phyloP scores from a whole-genome alignment of 768 basidiomycete genomes.

The Russula sp. region DNA sequence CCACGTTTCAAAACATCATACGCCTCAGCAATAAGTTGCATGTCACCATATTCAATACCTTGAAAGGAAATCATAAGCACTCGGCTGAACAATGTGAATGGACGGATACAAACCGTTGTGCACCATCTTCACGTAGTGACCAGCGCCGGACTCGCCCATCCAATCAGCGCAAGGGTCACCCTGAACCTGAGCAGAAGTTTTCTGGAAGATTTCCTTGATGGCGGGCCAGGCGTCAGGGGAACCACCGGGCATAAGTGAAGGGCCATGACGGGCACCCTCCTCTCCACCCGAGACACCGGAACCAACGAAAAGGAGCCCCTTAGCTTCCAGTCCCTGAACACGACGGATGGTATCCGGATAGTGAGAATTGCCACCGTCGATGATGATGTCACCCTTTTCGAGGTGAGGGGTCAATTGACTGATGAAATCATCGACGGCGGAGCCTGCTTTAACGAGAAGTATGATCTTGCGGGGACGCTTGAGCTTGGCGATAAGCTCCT shows the following conservation, averaged over 20 bases:
- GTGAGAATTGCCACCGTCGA: slow-evolving; percentile 99
- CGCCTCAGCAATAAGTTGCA: slow-evolving; percentile 98
- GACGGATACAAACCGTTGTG: slow-evolving; percentile 64
- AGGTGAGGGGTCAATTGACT: slow-evolving; percentile 79
- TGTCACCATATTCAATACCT: slow-evolving; percentile 99
- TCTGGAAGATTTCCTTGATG: slow-evolving; percentile 99
- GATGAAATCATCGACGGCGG: slow-evolving; percentile 96
- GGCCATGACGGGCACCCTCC: slow-evolving; percentile 95
- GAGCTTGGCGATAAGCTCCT: slow-evolving; percentile 89
- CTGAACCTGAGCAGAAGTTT: slow-evolving; percentile 88
- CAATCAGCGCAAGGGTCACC: slow-evolving; percentile 99
- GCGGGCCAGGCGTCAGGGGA: slow-evolving; percentile 88
- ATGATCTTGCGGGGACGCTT: slow-evolving; percentile 95
- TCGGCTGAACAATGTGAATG: slow-evolving; percentile 8
- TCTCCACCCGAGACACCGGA: slow-evolving; percentile 99
- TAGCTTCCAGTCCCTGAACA: slow-evolving; percentile 82
- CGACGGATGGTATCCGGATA: slow-evolving; percentile 98
- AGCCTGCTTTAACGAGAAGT: slow-evolving; percentile 96
- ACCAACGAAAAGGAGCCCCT: slow-evolving; percentile 95
- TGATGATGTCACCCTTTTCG: slow-evolving; percentile 96
- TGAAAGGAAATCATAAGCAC: background rate
- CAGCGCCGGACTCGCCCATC: slow-evolving; percentile 94
- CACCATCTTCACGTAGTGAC: slow-evolving; percentile 99
- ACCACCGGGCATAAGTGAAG: slow-evolving; percentile 99
- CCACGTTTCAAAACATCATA: slow-evolving; percentile 99